Evolutionary conservation across 202 grass and related monocot species (phyloP), one percentile per base, ranked within the genome.

Genomic region (Musa balbisiana): DNA sequence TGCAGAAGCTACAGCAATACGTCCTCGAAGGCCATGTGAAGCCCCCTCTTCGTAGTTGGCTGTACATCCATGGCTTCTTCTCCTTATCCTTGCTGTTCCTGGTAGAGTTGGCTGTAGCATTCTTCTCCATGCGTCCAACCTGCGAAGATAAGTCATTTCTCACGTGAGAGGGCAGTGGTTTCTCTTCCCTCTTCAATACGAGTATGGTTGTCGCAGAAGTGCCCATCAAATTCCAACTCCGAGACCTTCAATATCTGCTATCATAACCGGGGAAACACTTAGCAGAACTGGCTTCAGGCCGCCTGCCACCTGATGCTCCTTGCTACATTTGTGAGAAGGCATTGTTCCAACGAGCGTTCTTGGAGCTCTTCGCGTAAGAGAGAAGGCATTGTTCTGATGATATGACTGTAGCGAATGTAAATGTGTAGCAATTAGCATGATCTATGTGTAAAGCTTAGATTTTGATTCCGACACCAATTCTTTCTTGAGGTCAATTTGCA

Each of bases 1-100:
- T 86, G 86, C 93, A 97, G 82, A 97, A 93, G 83, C 93, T 89
- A 78, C 93, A 97, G 71, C 62, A 52, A 62, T 97, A 91, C 21
- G 90, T 87, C 67, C 93, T 80, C 15, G 90, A 83, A 52, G 89
- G 89, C 89, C 92, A 96, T 56, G 79, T 60, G 79, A 87, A 85
- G 55, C 83, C 20, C 58, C 54, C 66, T 64, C 74, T 77, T 69
- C 84, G 76, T 16, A 64, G 52, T 71, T 67, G 77, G 62, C 81
- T 84, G 60, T 72, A 83, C 85, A 56, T 12, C 11, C 26, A 43
- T 50, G 55, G 49, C 50, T 72, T 12, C 56, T 51, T 76, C 25
- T 55, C 29, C 15, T 23, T 51, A 8, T 63, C 60, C n/a, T 21
- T 63, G 20, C 10, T 64, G 14, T 52, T 60, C 52, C 75, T 77